Evolutionary conservation across 2,329 filamentous ascomycete genomes (phyloP), one percentile per base, ranked within the genome.

Genomic region (Arthrobotrys megalospora): DNA sequence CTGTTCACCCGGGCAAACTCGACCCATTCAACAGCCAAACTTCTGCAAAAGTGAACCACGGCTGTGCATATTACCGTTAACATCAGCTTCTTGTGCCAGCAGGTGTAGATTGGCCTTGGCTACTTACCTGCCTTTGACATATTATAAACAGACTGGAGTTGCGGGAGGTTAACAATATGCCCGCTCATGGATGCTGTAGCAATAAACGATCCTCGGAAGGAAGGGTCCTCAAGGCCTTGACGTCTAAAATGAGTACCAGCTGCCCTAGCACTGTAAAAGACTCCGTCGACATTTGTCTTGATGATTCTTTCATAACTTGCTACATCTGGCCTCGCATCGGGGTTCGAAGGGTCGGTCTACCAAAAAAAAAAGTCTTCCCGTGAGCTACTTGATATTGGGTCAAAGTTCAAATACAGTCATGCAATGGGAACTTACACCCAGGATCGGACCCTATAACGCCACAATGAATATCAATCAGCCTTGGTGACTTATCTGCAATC

Each of bases 161-260:
- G 92, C 5, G 92, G 92, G 73, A 93, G 88, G 83, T 94, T 94
- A 83, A 90, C 91, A 81, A 94, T 91, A 83, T 92, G 91, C 3
- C 90, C 92, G 81, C 89, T 91, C 89, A 95, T 94, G 73, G 90
- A 92, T 0, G 92, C 91, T 6, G 93, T 95, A 28, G 91, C 91
- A 80, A 95, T 90, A 84, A 95, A 93, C 83, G 90, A 91, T 21
- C 92, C 92, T 28, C 88, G 86, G 1, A 85, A 86, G 82, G 88
- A 92, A 80, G 87, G 86, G 63, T 89, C 86, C 24, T 92, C 85
- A 82, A 87, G 87, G 21, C 89, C 88, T 82, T 93, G 89, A 76
- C 88, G 85, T 85, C 91, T 91, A 86, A 91, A 95, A 83, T 93
- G 89, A 62, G 87, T 85, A 6, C 90, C 92, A 0, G 91, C 92